Percentiles rank a stretch among this genome's conserved stretches.
Evolutionary conservation across 257 asterid species (phyloP).

Genomic region (Coffea canephora): DNA sequence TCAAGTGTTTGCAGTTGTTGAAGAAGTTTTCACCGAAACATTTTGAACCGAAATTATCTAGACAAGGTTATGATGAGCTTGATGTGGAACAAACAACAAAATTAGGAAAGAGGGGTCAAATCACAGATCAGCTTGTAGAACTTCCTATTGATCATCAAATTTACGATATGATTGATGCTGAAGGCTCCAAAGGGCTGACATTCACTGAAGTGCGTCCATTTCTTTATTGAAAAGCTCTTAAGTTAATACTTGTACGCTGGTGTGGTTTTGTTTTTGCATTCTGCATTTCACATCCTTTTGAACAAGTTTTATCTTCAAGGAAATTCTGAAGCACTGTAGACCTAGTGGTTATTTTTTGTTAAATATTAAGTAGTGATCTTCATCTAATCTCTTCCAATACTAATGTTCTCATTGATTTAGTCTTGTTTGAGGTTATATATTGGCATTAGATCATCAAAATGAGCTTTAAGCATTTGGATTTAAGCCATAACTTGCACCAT

Average conservation of each 20-base stretch:
- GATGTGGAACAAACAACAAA: slow-evolving; percentile 43
- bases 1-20: slow-evolving; percentile 71
- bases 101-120: slow-evolving; percentile 60
- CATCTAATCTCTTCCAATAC: background rate
- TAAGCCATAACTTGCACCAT: background rate
- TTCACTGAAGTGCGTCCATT: slow-evolving; percentile 55
- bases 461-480: background rate
- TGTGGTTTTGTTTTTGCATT: background rate
- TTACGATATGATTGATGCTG: slow-evolving; percentile 82
- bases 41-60: slow-evolving; percentile 58
- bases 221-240: slow-evolving; percentile 9
- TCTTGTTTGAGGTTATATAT: background rate
- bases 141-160: slow-evolving; percentile 83
- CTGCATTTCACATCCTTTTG: background rate
- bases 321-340: background rate
- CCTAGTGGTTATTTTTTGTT: background rate
- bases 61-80: slow-evolving; percentile 37
- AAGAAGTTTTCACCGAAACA: slow-evolving; percentile 68
- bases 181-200: slow-evolving; percentile 77
- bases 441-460: background rate
- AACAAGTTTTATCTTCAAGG: background rate
- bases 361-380: background rate
- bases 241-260: background rate
- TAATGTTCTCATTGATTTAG: background rate
- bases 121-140: slow-evolving; percentile 77